Percentiles rank a stretch among this genome's conserved stretches.
Conservation (phyloP, 352 stramenopile species). For the Phytopythium oedochilum region DNA sequence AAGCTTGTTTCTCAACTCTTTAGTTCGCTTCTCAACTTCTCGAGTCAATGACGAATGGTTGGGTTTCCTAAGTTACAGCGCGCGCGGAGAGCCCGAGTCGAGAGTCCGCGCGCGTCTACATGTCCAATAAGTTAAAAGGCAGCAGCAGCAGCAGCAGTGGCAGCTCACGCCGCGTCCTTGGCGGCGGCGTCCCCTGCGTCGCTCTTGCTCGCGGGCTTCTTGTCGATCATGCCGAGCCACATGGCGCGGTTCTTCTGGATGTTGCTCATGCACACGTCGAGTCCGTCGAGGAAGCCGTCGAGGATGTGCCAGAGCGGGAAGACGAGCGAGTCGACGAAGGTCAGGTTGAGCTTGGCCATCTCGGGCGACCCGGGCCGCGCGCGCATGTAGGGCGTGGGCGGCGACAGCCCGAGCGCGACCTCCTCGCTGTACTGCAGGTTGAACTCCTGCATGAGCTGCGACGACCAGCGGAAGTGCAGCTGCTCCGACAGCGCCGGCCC, state of each 20-base stretch:
- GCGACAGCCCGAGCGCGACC: constrained; percentile 44
- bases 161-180: neutral
- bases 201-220: constrained; percentile 13
- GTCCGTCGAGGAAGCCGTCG: constrained; percentile 48
- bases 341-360: constrained; percentile 70
- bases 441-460: constrained; percentile 70
- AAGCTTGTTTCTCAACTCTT: no score
- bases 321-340: constrained; percentile 81
- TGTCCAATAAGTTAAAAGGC: constrained; percentile 3
- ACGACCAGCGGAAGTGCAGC: constrained; percentile 65
- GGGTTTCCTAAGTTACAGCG: neutral
- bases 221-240: constrained; percentile 39
- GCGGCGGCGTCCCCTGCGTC: neutral
- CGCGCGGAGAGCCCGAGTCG: no score
- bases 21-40: no score
- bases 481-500: constrained; percentile 51
- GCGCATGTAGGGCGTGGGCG: constrained; percentile 77
- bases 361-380: constrained; percentile 48
- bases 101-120: no score
- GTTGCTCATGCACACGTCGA: constrained; percentile 57
- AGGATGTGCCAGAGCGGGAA: constrained; percentile 81
- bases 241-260: constrained; percentile 63
- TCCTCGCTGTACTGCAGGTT: constrained; percentile 80
- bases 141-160: neutral
- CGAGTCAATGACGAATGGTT: neutral